Evolutionary conservation across 176 grass and related monocot species (phyloP).

Genomic region (Aegilops longissima): DNA sequence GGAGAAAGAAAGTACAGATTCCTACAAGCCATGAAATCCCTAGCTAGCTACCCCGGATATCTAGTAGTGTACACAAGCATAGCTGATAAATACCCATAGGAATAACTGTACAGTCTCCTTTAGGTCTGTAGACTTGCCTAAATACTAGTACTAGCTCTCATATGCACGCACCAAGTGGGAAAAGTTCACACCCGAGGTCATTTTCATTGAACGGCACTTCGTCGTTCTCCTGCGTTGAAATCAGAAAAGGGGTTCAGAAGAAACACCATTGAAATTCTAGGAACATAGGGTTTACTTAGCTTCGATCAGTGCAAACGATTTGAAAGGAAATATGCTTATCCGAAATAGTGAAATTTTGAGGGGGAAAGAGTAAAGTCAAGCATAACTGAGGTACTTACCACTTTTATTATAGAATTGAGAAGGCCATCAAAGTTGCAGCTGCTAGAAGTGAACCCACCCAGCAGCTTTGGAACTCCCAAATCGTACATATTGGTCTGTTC

Average conservation of each 20-base stretch:
- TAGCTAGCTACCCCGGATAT: constrained; percentile 30
- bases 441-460: constrained; percentile 56
- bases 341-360: background rate
- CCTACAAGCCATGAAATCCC: constrained; percentile 30
- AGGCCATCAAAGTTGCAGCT: constrained; percentile 73
- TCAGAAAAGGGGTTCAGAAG: background rate
- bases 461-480: constrained; percentile 51
- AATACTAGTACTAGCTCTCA: constrained; percentile 33
- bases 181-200: constrained; percentile 78
- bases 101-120: constrained; percentile 17
- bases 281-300: background rate
- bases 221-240: constrained; percentile 2
- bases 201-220: constrained; percentile 44
- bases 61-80: constrained; percentile 26
- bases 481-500: constrained; percentile 29
- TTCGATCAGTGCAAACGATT: background rate
- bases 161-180: constrained; percentile 84
- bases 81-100: constrained; percentile 5
- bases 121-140: background rate
- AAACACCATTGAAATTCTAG: no score
- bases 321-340: background rate
- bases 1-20: constrained; percentile 19
- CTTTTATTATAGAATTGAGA: constrained; percentile 90
- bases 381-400: constrained; percentile 47
- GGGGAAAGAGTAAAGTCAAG: background rate